phyloP scores from a whole-genome alignment of 805 yeast genomes.

The Wickerhamiella azymoides region DNA sequence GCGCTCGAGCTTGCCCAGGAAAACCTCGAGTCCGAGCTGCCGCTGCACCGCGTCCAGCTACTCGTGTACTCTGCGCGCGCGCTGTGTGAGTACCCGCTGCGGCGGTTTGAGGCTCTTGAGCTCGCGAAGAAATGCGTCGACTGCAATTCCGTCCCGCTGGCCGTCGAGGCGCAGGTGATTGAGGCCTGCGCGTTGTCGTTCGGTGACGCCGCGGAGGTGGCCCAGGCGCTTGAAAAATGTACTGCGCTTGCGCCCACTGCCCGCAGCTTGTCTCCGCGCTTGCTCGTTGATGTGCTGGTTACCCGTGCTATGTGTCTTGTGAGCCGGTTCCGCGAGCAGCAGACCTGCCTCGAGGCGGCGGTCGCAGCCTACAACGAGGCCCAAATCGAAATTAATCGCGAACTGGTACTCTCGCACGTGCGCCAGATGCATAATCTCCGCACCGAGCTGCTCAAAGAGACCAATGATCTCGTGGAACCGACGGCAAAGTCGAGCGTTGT shows the following conservation, averaged over 20 bases:
- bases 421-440: not conserved
- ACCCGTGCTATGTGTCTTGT: not conserved
- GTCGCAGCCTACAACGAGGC: not conserved
- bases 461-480: not conserved
- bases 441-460: not conserved
- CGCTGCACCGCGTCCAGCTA: not conserved
- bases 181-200: constrained; percentile 1
- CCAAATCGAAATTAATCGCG: not conserved
- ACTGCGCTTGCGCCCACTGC: not conserved
- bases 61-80: constrained; percentile 3
- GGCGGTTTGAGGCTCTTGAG: constrained; percentile 3
- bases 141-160: constrained; percentile 2
- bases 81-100: constrained; percentile 4
- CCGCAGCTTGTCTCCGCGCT: not conserved
- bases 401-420: not conserved
- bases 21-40: not conserved
- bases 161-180: not conserved
- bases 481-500: not conserved
- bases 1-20: not conserved
- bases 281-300: not conserved
- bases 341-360: not conserved
- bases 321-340: not conserved
- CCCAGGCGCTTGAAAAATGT: not conserved
- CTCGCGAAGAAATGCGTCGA: not conserved
- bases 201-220: not conserved